Conservation (phyloP, 768 basidiomycete genomes). For the Gloeostereum incarnatum region DNA sequence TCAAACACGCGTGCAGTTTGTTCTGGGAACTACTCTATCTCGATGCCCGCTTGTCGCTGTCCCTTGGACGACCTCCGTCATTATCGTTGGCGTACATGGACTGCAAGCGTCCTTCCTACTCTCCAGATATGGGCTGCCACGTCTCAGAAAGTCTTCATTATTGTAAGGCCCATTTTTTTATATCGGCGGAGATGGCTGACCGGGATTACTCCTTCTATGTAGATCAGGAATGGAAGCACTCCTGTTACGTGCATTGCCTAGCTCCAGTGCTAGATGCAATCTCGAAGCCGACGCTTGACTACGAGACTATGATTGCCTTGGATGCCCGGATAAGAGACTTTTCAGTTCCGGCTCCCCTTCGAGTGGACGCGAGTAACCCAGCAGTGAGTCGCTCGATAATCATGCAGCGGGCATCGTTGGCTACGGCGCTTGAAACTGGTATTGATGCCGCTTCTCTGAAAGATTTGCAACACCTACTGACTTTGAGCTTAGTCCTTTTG, state of each 20-base stretch:
- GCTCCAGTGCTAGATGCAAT: conserved; percentile 52
- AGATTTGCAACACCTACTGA: background rate
- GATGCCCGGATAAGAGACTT: conserved; percentile 57
- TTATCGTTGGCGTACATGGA: conserved; percentile 54
- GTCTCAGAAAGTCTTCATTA: conserved; percentile 28
- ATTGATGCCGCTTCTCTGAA: conserved; percentile 8
- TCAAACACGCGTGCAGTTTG: conserved; percentile 15
- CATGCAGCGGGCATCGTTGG: conserved; percentile 52
- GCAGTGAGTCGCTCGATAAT: conserved; percentile 33
- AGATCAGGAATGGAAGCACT: conserved; percentile 70
- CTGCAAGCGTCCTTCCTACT: conserved; percentile 38
- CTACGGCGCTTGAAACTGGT: conserved; percentile 58
- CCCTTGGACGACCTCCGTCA: conserved; percentile 61
- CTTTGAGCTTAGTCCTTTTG: conserved; percentile 38
- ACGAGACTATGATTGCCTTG: conserved; percentile 40
- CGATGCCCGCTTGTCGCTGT: conserved; percentile 57
- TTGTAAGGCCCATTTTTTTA: conserved; percentile 20
- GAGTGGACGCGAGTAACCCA: conserved; percentile 32
- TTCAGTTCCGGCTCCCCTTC: conserved; percentile 38
- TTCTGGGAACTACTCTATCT: conserved; percentile 66
- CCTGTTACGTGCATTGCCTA: conserved; percentile 49
- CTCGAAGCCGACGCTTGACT: conserved; percentile 43
- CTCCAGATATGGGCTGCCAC: conserved; percentile 26
- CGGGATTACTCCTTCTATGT: conserved; percentile 8
- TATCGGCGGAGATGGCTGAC: conserved; percentile 2